Evolutionary conservation across 768 basidiomycete genomes (phyloP).

Genomic region (Psilocybe cubensis): DNA sequence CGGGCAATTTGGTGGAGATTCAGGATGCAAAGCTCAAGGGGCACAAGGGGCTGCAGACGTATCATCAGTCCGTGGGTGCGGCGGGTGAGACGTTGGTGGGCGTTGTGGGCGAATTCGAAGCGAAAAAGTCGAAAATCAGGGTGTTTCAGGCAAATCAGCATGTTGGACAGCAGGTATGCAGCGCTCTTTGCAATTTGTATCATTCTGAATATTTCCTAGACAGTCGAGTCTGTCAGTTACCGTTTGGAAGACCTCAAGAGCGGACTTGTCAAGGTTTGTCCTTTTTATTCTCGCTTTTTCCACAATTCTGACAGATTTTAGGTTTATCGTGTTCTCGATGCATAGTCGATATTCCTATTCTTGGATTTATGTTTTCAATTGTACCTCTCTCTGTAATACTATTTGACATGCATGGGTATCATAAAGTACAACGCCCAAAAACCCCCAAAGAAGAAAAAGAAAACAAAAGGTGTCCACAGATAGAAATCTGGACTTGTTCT

Average conservation of each 20-base stretch:
- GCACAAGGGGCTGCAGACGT: constrained; percentile 81
- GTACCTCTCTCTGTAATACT: too few species aligned
- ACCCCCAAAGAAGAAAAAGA: not conserved
- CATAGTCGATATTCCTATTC: constrained; percentile 15
- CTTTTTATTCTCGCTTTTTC: constrained; percentile 5
- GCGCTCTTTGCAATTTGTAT: constrained; percentile 35
- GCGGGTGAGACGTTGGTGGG: constrained; percentile 63
- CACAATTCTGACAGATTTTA: constrained; percentile 16
- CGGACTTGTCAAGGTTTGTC: constrained; percentile 72
- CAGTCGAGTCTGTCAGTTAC: constrained; percentile 83
- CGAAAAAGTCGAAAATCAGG: constrained; percentile 84
- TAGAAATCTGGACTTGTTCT: not conserved
- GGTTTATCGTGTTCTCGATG: constrained; percentile 48
- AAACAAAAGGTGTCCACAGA: not conserved
- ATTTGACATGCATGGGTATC: not conserved
- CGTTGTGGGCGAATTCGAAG: constrained; percentile 81
- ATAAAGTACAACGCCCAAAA: not conserved
- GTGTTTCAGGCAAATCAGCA: constrained; percentile 89
- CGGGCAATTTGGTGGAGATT: constrained; percentile 82
- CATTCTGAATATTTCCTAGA: too few species aligned
- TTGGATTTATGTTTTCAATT: constrained; percentile 23
- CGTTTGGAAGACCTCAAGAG: constrained; percentile 89
- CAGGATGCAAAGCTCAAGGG: constrained; percentile 74
- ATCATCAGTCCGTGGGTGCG: constrained; percentile 59
- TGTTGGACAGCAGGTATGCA: constrained; percentile 80